A percentile compares a stretch with the other conserved stretches of the same genome.
phyloP scores from a whole-genome alignment of 2,329 filamentous ascomycete species.

The Colletotrichum sansevieriae region DNA sequence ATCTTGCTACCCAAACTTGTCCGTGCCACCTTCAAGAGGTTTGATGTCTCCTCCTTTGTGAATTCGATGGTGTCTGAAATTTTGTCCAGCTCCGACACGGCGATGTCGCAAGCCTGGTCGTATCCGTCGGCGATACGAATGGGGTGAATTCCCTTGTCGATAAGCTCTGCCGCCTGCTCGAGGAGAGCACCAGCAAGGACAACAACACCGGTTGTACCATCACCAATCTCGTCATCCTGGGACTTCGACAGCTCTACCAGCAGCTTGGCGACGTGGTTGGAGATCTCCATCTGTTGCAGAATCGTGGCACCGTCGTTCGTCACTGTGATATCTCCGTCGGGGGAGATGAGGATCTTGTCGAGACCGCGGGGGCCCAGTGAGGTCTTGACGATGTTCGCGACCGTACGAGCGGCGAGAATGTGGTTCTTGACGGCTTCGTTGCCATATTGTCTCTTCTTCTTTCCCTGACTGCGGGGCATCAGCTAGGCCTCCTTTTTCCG shows the following conservation, averaged over 20 bases:
- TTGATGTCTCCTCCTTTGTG: slow-evolving; percentile 81
- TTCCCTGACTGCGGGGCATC: slow-evolving; percentile 79
- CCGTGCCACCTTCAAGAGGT: slow-evolving; percentile 93
- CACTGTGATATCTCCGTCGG: slow-evolving; percentile 98
- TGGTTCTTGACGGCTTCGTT: slow-evolving; percentile 98
- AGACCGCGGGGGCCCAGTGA: slow-evolving; percentile 95
- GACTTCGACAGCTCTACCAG: slow-evolving; percentile 98
- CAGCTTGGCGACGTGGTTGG: slow-evolving; percentile 97
- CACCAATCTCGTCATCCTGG: slow-evolving; percentile 98
- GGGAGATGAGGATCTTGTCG: slow-evolving; percentile 99
- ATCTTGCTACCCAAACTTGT: slow-evolving; percentile 99
- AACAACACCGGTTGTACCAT: slow-evolving; percentile 97
- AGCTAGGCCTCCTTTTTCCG: slow-evolving; percentile 35
- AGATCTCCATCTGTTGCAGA: slow-evolving; percentile 97
- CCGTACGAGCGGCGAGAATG: slow-evolving; percentile 95
- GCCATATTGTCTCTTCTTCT: slow-evolving; percentile 96
- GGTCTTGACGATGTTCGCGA: slow-evolving; percentile 97
- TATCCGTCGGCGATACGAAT: slow-evolving; percentile 99
- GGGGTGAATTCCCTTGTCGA: slow-evolving; percentile 99
- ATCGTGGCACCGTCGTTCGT: slow-evolving; percentile 99
- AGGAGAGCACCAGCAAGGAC: slow-evolving; percentile 94
- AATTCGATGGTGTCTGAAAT: slow-evolving; percentile 95
- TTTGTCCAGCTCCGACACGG: slow-evolving; percentile 89
- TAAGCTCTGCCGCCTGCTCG: slow-evolving; percentile 96
- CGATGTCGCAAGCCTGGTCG: slow-evolving; percentile 97